Evolutionary conservation across 2,329 filamentous ascomycete genomes (phyloP), one percentile per base, ranked within the genome.

Genomic region (Calonectria montana): DNA sequence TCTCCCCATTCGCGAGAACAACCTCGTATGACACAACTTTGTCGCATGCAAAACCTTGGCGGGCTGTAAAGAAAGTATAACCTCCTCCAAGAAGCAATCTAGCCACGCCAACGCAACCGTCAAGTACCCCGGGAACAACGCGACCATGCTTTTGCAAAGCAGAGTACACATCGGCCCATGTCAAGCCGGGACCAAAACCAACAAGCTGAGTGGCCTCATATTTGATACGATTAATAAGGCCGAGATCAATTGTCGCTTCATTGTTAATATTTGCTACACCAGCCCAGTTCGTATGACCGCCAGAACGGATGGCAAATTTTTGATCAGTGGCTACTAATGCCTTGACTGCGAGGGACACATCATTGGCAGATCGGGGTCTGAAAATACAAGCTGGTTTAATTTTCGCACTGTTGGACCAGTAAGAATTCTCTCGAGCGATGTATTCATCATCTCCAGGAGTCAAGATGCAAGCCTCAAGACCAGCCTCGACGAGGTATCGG

Each of bases 261-360:
- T 75, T 41, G 9, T 77, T 66, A 48, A 80, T 72, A 47, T 75
- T 78, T 45, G 76, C 81, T 18, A 74, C 80, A 3, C 76, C 74
- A 4, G 74, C 72, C 74, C 80, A 82, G 21, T 80, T 73, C 18
- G 79, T 76, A 61, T 83, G 82, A 4, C 80, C 82, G 59, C 80
- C 82, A 29, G 78, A 78, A 35, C 80, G 80, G 31, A 82, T 74
- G 13, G 80, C 80, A 62, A 81, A 80, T 5, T 76, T 45, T 18
- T 50, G 23, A 12, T 23, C 47, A 13, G 47, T 4, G 7, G 47
- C 23, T 27, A 21, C 47, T 5, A 50, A 13, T 7, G 47, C 47
- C 8, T 50, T 50, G 4, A 50, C 8, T 1, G 16, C 47, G 8
- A 13, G 23, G n/a, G 47, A 25, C 23, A 50, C 47, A 2, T 50